phyloP scores from a whole-genome alignment of 2,329 filamentous ascomycete genomes.

The Epichloe elymi region DNA sequence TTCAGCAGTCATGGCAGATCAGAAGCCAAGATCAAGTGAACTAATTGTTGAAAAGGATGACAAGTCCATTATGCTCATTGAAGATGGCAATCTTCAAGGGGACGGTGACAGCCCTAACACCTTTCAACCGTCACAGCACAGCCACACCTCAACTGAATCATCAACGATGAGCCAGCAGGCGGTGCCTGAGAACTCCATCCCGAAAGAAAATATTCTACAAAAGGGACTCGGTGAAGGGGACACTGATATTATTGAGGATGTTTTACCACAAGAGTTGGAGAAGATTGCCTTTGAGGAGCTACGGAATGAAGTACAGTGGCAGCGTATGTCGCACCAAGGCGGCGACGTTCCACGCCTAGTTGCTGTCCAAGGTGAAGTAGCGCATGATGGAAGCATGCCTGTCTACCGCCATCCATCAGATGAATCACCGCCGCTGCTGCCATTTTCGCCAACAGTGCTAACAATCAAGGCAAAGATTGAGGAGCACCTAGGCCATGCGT shows the following conservation, averaged over 20 bases:
- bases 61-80: not conserved
- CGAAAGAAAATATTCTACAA: slow-evolving; percentile 14
- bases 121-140: not conserved
- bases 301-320: slow-evolving; percentile 68
- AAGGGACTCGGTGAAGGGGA: slow-evolving; percentile 66
- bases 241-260: slow-evolving; percentile 56
- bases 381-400: slow-evolving; percentile 59
- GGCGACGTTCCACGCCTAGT: slow-evolving; percentile 86
- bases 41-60: not conserved
- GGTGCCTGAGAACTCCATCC: not conserved
- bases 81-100: not conserved
- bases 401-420: slow-evolving; percentile 94
- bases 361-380: slow-evolving; percentile 68
- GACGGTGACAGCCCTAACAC: not conserved
- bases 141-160: not conserved
- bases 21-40: not conserved
- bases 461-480: slow-evolving; percentile 58
- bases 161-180: not conserved
- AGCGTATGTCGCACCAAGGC: slow-evolving; percentile 83
- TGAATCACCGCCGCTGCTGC: slow-evolving; percentile 62
- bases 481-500: slow-evolving; percentile 55
- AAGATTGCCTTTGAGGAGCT: slow-evolving; percentile 55
- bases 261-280: slow-evolving; percentile 47
- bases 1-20: not conserved
- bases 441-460: slow-evolving; percentile 63